These are phyloP conservation scores for Chamaenerion angustifolium DNA, from an alignment of 345 rosid genomes.

Conservation along the genomic window DNA sequence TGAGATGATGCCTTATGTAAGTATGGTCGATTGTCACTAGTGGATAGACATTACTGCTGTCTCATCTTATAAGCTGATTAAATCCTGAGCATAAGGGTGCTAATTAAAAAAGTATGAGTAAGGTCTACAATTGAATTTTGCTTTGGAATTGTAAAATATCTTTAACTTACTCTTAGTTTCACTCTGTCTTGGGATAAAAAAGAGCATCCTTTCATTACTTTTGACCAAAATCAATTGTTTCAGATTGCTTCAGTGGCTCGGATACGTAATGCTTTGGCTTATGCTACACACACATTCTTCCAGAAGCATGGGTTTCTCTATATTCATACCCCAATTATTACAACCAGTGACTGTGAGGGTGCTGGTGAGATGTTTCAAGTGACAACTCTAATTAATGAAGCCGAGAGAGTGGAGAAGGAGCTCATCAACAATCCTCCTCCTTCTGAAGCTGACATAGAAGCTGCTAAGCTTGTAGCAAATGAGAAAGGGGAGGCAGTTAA, in stretches of 20 bases:
- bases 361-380: conserved; percentile 31
- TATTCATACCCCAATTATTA: conserved; percentile 10
- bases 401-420: conserved; percentile 62
- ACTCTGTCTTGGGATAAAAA: too few species aligned
- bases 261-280: conserved; percentile 2
- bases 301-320: conserved; percentile 58
- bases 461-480: conserved; percentile 19
- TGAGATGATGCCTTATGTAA: too few species aligned
- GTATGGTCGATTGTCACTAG: too few species aligned
- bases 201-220: too few species aligned
- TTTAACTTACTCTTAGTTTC: too few species aligned
- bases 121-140: too few species aligned
- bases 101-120: too few species aligned
- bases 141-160: too few species aligned
- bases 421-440: conserved; percentile 69
- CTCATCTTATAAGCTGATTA: too few species aligned
- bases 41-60: too few species aligned
- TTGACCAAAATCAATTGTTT: not conserved
- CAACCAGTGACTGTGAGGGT: conserved; percentile 6
- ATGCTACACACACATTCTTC: conserved; percentile 29
- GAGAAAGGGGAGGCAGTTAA: conserved; percentile 57
- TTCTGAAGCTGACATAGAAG: conserved; percentile 42
- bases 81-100: too few species aligned
- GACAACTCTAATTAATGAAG: conserved; percentile 55
- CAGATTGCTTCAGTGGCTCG: conserved; percentile 73